These are phyloP conservation scores for Oxyria digyna DNA, from an alignment of 148 eudicot genomes.

Conservation along the genomic window DNA sequence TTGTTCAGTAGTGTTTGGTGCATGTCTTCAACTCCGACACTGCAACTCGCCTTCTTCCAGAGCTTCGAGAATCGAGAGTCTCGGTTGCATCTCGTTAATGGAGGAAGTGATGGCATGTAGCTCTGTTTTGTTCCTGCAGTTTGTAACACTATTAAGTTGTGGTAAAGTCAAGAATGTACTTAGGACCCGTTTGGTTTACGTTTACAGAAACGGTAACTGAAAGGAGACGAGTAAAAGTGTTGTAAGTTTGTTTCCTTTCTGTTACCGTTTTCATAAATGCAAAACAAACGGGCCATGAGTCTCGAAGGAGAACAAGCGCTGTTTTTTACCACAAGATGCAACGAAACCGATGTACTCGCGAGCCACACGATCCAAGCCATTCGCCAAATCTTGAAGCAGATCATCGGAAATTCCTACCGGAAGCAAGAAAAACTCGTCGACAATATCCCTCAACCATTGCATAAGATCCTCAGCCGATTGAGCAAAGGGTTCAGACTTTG, in stretches of 20 bases:
- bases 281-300: too few relatives aligned
- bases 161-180: neutral
- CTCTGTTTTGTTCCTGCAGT: conserved; percentile 78
- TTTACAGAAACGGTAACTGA: too few relatives aligned
- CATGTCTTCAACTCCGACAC: conserved; percentile 27
- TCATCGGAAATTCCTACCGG: conserved; percentile 57
- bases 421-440: conserved; percentile 66
- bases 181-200: too few relatives aligned
- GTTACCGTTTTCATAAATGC: too few relatives aligned
- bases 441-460: conserved; percentile 40
- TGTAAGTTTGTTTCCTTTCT: too few relatives aligned
- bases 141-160: neutral
- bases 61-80: conserved; percentile 52
- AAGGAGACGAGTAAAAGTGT: too few relatives aligned
- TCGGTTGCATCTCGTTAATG: conserved; percentile 74
- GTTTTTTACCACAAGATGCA: conserved; percentile 66
- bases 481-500: conserved; percentile 83
- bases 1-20: conserved; percentile 26
- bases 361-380: conserved; percentile 54
- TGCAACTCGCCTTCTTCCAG: conserved; percentile 65
- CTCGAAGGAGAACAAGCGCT: too few relatives aligned
- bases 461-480: conserved; percentile 63
- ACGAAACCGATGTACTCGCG: conserved; percentile 64
- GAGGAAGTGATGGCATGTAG: conserved; percentile 84
- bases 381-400: conserved; percentile 46